phyloP scores from a whole-genome alignment of 345 rosid genomes.

The Arabidopsis suecica region DNA sequence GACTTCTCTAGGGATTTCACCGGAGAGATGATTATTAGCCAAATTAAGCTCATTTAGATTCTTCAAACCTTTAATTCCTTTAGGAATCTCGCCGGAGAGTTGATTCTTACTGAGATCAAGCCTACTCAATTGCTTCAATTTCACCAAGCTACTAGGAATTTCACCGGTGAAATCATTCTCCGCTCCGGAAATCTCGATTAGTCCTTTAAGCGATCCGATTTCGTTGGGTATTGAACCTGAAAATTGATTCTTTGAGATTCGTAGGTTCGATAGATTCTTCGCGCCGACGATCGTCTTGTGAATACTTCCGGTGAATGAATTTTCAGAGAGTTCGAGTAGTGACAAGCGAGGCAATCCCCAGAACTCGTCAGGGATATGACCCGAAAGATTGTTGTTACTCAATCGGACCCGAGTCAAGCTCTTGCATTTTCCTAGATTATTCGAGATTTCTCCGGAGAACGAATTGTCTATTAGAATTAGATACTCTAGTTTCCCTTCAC shows the following conservation, averaged over 20 bases:
- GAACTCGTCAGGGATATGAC: slow-evolving; percentile 60
- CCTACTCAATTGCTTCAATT: slow-evolving; percentile 55
- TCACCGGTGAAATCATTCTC: slow-evolving; percentile 56
- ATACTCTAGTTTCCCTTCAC: slow-evolving; percentile 54
- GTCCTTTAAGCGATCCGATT: slow-evolving; percentile 56
- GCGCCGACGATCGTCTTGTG: slow-evolving; percentile 58
- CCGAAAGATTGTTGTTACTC: slow-evolving; percentile 60
- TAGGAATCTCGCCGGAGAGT: slow-evolving; percentile 71
- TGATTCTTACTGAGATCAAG: slow-evolving; percentile 74
- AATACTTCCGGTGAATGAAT: slow-evolving; percentile 63
- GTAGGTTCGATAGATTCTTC: slow-evolving; percentile 62
- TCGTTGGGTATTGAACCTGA: slow-evolving; percentile 64
- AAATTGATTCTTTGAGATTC: slow-evolving; percentile 64
- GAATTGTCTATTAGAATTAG: slow-evolving; percentile 68
- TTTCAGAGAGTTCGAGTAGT: slow-evolving; percentile 69
- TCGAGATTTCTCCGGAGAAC: slow-evolving; percentile 75
- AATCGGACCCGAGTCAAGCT: slow-evolving; percentile 74
- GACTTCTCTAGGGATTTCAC: slow-evolving; percentile 65
- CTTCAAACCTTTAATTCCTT: slow-evolving; percentile 55
- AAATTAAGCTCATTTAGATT: slow-evolving; percentile 79
- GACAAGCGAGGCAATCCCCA: slow-evolving; percentile 77
- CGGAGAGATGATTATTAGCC: slow-evolving; percentile 68
- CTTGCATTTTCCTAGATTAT: slow-evolving; percentile 57
- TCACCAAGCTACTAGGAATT: slow-evolving; percentile 63
- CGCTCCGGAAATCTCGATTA: slow-evolving; percentile 60